Percentiles rank a stretch among this genome's conserved stretches.
These are phyloP conservation scores for Fusarium longipes DNA, from an alignment of 2,329 filamentous ascomycete genomes.

Conservation along the genomic window DNA sequence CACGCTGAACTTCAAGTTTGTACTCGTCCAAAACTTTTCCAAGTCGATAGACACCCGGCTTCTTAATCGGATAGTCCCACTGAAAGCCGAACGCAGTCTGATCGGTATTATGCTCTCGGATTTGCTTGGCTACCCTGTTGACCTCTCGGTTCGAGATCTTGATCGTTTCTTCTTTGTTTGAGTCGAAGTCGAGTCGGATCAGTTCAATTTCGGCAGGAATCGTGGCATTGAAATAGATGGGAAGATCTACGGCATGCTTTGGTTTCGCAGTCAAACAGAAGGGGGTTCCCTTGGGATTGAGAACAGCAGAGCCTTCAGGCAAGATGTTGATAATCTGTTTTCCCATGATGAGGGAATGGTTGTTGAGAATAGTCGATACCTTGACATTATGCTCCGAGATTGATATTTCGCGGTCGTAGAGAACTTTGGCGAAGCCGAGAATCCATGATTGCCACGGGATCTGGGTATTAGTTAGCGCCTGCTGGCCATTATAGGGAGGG, in stretches of 20 bases:
- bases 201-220: constrained; percentile 89
- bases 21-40: constrained; percentile 90
- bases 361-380: constrained; percentile 86
- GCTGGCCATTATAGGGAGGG: background rate
- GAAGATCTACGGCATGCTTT: constrained; percentile 72
- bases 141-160: constrained; percentile 79
- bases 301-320: constrained; percentile 90
- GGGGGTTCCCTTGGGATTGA: constrained; percentile 84
- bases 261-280: constrained; percentile 80
- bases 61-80: constrained; percentile 81
- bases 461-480: constrained; percentile 51
- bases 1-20: constrained; percentile 88
- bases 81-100: constrained; percentile 69
- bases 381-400: constrained; percentile 95
- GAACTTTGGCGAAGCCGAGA: constrained; percentile 77
- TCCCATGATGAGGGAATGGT: constrained; percentile 91
- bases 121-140: constrained; percentile 76
- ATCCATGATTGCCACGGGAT: constrained; percentile 81
- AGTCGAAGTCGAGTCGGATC: constrained; percentile 86
- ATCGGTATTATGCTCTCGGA: constrained; percentile 73
- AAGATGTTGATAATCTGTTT: constrained; percentile 98
- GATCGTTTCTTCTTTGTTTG: constrained; percentile 81
- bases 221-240: constrained; percentile 94
- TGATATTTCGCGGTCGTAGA: constrained; percentile 92
- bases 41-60: constrained; percentile 87